Evolutionary conservation across 495 filamentous ascomycete genomes (phyloP), one percentile per base, ranked within the genome.

Genomic region (Daldinia decipiens): DNA sequence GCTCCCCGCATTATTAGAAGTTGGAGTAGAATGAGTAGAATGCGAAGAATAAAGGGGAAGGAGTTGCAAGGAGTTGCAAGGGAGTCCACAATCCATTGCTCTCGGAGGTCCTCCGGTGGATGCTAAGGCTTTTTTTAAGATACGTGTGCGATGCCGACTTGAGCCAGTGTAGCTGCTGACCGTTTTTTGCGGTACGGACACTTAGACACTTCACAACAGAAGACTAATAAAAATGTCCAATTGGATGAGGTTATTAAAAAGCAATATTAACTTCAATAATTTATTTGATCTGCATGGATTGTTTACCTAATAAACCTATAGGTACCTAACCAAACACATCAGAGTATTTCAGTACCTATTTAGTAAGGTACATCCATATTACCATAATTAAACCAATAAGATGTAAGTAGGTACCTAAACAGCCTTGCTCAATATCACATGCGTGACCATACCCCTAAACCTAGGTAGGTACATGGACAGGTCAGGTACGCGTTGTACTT

Each of bases 1-100:
- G 13, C 12, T 65, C 70, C 52, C 70, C 70, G 70, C 70, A 68
- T 65, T 59, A 54, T 72, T 47, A 47, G 34, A 60, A 36, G 56
- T 66, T 67, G 59, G 58, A 71, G 63, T 51, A 61, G 55, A 24
- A 24, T 26, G 58, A 71, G 63, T 51, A 61, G 55, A 24, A 24
- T 26, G 54, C 0, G 3, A 57, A 1, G 54, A n/a, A 53, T 11
- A 24, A 15, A 12, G 13, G 21, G 27, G 31, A n/a, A 32, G 31
- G 31, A 7, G 43, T 47, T 17, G 15, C n/a, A n/a, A 32, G 31
- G 31, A 7, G 43, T 47, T 17, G 15, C n/a, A 19, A 17, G 17
- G n/a, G 17, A 45, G 17, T 58, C 62, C 62, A 65, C 53, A 57
- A 47, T 38, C 62, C 50, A 39, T 13, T 17, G 0, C 31, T 58